Base-by-base conservation (phyloP, 306 rosid species). In the Dicorynia guianensis region DNA sequence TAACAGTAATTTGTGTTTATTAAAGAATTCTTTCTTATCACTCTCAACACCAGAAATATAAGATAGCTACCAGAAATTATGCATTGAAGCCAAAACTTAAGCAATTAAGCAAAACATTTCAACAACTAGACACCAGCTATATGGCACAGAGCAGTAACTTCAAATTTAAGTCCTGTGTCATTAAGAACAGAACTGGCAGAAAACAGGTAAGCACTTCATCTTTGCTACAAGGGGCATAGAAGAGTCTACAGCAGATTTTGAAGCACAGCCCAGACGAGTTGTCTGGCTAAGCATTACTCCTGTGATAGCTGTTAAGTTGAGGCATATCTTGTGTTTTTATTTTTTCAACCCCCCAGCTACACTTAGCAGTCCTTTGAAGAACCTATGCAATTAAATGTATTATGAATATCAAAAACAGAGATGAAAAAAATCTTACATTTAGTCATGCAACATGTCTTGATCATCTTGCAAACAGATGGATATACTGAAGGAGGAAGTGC, bases 401-500 rank as follows among this genome's bases (percentile, higher is more conserved):
- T 30, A 33, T 49, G 34, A 39, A 33, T 25, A 18, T 67, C 11
- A 68, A 68, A 76, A 55, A 66, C 67, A 64, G 42, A 78, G 62
- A 75, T 67, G 36, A 63, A 55, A 25, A 64, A 72, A 76, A 82
- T 55, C 93, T 77, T 85, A 92, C 99, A 87, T 85, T 79, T 95
- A 76, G 87, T 95, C 93, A 86, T 87, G 90, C 99, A 90, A 69
- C 20, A 74, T 70, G 82, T 69, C 87, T 80, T 90, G 78, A 95
- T 89, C 99, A 95, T 95, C 89, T 81, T 86, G 89, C 92, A 85
- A 77, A 95, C 99, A 33, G 99, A 84, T 66, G 97, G 99, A 86
- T 95, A 95, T 17, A 95, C 97, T 7, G 97, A 90, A 71, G 99
- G 99, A 81, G 99, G 99, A 83, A 95, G 99, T 30, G 99, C 99